phyloP scores from a whole-genome alignment of 1,284 basidiomycete genomes.

The Vanrija sp. region DNA sequence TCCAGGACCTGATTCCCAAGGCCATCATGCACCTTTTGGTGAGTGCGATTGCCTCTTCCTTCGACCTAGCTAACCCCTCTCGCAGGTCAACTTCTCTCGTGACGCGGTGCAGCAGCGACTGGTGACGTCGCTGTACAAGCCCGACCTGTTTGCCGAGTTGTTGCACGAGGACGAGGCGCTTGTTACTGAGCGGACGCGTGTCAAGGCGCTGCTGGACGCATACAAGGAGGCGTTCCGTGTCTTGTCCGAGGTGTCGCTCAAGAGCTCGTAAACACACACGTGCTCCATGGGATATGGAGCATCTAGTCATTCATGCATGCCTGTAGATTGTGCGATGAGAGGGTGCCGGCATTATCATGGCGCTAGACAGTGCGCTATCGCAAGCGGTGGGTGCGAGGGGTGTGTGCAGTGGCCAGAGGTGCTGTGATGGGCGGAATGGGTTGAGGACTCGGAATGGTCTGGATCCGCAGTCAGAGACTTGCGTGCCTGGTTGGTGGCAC shows the following conservation, averaged over 20 bases:
- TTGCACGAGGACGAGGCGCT: conserved; percentile 94
- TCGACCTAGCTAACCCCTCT: neutral
- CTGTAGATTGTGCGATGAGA: no score
- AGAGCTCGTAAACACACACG: conserved; percentile 29
- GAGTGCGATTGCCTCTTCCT: conserved; percentile 7
- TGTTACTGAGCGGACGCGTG: conserved; percentile 85
- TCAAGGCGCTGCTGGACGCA: conserved; percentile 91
- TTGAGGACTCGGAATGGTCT: no score
- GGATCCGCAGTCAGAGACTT: no score
- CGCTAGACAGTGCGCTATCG: no score
- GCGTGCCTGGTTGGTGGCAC: no score
- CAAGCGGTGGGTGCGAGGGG: no score
- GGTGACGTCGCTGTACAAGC: conserved; percentile 89
- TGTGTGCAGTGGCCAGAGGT: no score
- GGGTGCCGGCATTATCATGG: no score
- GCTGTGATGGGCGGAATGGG: no score
- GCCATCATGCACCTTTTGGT: conserved; percentile 75
- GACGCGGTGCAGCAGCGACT: conserved; percentile 94
- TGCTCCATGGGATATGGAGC: conserved; percentile 3
- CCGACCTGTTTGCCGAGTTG: conserved; percentile 83
- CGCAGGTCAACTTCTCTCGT: conserved; percentile 88
- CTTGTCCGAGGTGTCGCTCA: conserved; percentile 47
- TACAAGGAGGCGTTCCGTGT: conserved; percentile 93
- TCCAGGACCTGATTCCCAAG: conserved; percentile 96
- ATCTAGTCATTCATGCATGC: conserved; percentile 1